A percentile compares a stretch with the other conserved stretches of the same genome.
These are phyloP conservation scores for Ophiostoma ulmi DNA, from an alignment of 2,329 filamentous ascomycete genomes.

Conservation along the genomic window DNA sequence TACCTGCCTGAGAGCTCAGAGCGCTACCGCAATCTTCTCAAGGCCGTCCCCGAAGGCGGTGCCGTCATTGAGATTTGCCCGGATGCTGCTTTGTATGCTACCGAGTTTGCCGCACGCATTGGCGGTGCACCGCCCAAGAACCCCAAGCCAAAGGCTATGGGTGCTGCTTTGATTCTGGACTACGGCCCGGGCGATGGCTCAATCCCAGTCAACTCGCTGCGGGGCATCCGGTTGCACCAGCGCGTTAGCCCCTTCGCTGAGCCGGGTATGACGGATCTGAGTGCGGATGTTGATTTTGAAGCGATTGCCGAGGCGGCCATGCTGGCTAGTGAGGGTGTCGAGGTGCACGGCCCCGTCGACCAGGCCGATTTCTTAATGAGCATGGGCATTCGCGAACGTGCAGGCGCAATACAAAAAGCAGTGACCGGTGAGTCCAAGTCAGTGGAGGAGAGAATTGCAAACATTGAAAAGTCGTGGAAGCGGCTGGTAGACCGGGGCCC, in stretches of 20 bases:
- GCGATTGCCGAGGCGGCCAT: constrained; percentile 79
- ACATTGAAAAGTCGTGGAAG: constrained; percentile 70
- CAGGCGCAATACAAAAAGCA: constrained; percentile 44
- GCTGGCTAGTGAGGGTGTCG: constrained; percentile 68
- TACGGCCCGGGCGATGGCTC: constrained; percentile 71
- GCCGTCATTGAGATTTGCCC: constrained; percentile 86
- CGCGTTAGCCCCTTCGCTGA: constrained; percentile 72
- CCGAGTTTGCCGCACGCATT: constrained; percentile 79
- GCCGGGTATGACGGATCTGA: constrained; percentile 81
- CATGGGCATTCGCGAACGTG: constrained; percentile 80
- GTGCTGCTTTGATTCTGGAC: constrained; percentile 91
- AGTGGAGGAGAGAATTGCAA: constrained; percentile 44
- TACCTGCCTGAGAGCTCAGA: constrained; percentile 78
- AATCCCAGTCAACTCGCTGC: constrained; percentile 82
- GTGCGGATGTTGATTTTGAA: constrained; percentile 88
- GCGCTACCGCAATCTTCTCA: constrained; percentile 71
- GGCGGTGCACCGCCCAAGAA: constrained; percentile 55
- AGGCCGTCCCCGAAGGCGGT: constrained; percentile 53
- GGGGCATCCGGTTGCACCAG: constrained; percentile 76
- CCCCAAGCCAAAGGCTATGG: constrained; percentile 60
- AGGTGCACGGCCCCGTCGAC: constrained; percentile 86
- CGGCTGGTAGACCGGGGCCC: constrained; percentile 77
- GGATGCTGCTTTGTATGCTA: constrained; percentile 72
- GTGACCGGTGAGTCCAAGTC: constrained; percentile 46
- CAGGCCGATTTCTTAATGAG: constrained; percentile 73